These are phyloP conservation scores for Globisporangium cederbergense DNA, from an alignment of 352 stramenopile genomes.

Conservation along the genomic window DNA sequence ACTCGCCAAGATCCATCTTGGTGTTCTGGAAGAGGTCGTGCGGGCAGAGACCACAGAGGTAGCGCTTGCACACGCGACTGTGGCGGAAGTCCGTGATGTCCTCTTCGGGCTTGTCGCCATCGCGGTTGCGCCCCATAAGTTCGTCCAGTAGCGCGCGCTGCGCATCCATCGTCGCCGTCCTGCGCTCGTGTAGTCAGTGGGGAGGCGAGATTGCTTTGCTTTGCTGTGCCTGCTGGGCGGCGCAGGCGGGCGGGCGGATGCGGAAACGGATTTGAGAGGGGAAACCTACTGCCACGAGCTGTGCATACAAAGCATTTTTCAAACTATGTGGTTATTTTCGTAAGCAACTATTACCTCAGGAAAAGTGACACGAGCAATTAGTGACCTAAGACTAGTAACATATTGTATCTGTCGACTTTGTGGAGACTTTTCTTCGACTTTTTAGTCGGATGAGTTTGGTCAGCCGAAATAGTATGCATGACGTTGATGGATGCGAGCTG, in stretches of 20 bases:
- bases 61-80: constrained; percentile 75
- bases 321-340: too few species aligned
- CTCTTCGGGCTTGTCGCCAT: constrained; percentile 81
- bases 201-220: not conserved
- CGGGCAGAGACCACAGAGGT: constrained; percentile 78
- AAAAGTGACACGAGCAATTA: too few species aligned
- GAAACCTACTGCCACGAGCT: not conserved
- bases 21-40: constrained; percentile 91
- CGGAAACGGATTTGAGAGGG: constrained; percentile 4
- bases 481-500: too few species aligned
- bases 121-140: constrained; percentile 91
- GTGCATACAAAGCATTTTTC: too few species aligned
- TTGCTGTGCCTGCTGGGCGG: not conserved
- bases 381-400: too few species aligned
- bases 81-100: constrained; percentile 73
- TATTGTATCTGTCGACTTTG: too few species aligned
- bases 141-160: constrained; percentile 86
- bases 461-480: too few species aligned
- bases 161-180: constrained; percentile 51
- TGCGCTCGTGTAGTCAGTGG: not conserved
- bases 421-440: too few species aligned
- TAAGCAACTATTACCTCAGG: too few species aligned
- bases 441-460: too few species aligned
- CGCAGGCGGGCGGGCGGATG: not conserved
- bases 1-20: constrained; percentile 81